Evolutionary conservation across 345 rosid species (phyloP).

Genomic region (Erodium maritimum): DNA sequence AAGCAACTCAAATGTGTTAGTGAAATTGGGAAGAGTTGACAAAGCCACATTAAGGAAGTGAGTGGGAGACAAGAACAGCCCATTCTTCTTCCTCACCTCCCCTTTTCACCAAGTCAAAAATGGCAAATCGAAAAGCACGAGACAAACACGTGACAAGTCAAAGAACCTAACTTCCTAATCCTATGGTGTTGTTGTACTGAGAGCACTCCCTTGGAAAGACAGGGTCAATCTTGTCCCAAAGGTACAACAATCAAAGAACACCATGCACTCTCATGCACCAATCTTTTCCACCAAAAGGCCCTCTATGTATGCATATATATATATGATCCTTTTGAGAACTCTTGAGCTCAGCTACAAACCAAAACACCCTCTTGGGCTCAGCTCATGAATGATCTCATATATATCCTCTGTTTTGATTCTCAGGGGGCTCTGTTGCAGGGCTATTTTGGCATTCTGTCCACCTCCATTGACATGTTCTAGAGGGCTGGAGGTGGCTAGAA

Average conservation of each 20-base stretch:
- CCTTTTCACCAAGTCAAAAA: conserved; percentile 20
- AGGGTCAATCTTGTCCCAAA: background rate
- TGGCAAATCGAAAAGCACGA: conserved; percentile 9
- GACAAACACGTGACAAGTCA: conserved; percentile 1
- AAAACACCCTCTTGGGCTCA: background rate
- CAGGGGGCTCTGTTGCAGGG: conserved; percentile 31
- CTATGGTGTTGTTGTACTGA: no score
- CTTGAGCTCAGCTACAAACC: background rate
- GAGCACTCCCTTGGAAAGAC: no score
- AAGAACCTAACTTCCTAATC: conserved; percentile 2
- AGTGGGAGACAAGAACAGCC: conserved; percentile 27
- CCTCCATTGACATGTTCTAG: conserved; percentile 17
- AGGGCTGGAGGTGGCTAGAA: conserved; percentile 34
- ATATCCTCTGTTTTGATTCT: conserved; percentile 19
- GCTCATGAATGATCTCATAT: no score
- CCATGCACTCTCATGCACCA: conserved; percentile 33
- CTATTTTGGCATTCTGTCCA: conserved; percentile 56
- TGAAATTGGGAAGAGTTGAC: no score
- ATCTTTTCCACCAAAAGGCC: conserved; percentile 11
- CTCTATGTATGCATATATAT: background rate
- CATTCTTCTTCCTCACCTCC: conserved; percentile 7
- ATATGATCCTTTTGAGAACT: no score
- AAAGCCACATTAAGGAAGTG: conserved; percentile 6
- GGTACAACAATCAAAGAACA: conserved; percentile 8
- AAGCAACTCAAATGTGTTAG: no score